Conservation (phyloP, 805 yeast genomes). For the Zygosaccharomyces lentus region DNA sequence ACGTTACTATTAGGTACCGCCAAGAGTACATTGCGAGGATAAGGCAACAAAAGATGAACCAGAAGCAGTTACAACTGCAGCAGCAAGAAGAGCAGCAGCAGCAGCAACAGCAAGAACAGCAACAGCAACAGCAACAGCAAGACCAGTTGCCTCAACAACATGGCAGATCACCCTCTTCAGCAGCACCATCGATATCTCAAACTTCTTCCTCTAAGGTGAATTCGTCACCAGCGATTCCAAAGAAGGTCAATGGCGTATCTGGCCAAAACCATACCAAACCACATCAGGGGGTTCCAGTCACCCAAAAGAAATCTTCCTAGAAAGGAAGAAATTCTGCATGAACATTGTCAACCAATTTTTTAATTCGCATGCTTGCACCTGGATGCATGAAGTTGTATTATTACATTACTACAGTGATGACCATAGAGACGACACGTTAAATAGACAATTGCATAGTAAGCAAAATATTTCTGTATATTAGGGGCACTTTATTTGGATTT, state of each 20-base stretch:
- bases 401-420: slow-evolving; percentile 7
- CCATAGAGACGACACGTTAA: slow-evolving; percentile 7
- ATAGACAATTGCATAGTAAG: slow-evolving; percentile 12
- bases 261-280: slow-evolving; percentile 7
- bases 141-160: slow-evolving; percentile 7
- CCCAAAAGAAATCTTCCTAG: slow-evolving; percentile 13
- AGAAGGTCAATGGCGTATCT: slow-evolving; percentile 7
- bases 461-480: not conserved
- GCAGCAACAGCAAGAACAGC: slow-evolving; percentile 13
- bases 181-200: slow-evolving; percentile 11
- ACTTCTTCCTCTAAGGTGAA: slow-evolving; percentile 12
- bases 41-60: slow-evolving; percentile 32
- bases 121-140: slow-evolving; percentile 10
- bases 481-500: not conserved
- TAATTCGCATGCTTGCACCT: slow-evolving; percentile 1
- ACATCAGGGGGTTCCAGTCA: slow-evolving; percentile 9
- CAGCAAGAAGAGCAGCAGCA: slow-evolving; percentile 16
- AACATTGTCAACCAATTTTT: not conserved
- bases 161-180: not conserved
- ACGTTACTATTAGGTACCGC: slow-evolving; percentile 63
- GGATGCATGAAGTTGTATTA: slow-evolving; percentile 7
- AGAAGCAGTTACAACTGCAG: slow-evolving; percentile 23
- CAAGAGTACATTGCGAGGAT: slow-evolving; percentile 46
- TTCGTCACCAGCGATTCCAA: slow-evolving; percentile 8
- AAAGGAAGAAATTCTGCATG: slow-evolving; percentile 4